Percentiles rank a stretch among this genome's conserved stretches.
These are phyloP conservation scores for Neurospora sp. DNA, from an alignment of 495 filamentous ascomycete species.

Conservation along the genomic window DNA sequence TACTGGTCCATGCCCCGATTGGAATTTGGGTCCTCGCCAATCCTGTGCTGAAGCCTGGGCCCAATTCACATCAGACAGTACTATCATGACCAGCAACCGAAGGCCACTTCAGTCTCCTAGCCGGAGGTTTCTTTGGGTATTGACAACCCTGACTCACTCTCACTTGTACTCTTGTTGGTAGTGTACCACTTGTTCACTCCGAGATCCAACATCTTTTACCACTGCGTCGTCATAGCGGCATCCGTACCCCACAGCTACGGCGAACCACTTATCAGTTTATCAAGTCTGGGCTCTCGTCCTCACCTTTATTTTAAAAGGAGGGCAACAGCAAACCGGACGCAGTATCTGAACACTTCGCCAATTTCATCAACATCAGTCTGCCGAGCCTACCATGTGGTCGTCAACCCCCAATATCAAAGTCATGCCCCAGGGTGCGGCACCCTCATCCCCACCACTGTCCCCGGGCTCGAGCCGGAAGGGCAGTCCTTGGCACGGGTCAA, in stretches of 20 bases:
- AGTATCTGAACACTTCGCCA: neutral
- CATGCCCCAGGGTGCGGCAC: slow-evolving; percentile 35
- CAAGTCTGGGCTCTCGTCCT: neutral
- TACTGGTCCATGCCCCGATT: neutral
- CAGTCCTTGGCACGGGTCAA: slow-evolving; percentile 15
- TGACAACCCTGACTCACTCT: slow-evolving; percentile 31
- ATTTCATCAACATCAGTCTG: slow-evolving; percentile 1
- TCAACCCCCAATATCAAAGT: slow-evolving; percentile 33
- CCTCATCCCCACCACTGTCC: slow-evolving; percentile 44
- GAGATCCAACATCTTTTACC: slow-evolving; percentile 3
- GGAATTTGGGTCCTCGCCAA: neutral
- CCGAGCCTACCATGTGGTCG: slow-evolving; percentile 32
- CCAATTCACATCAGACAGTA: slow-evolving; percentile 14
- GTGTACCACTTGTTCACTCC: neutral
- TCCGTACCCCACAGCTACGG: slow-evolving; percentile 30
- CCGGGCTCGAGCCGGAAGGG: slow-evolving; percentile 29
- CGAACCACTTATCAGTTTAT: slow-evolving; percentile 4
- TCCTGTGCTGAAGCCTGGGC: neutral
- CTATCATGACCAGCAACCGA: slow-evolving; percentile 50
- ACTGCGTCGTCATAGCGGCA: slow-evolving; percentile 3
- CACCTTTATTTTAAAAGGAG: neutral
- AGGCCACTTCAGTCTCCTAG: slow-evolving; percentile 42
- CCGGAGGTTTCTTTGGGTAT: slow-evolving; percentile 43
- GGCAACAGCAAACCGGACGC: neutral
- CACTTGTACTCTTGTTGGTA: neutral